Evolutionary conservation across 2,329 filamentous ascomycete species (phyloP).

Genomic region (Emergomyces pasteurianus): DNA sequence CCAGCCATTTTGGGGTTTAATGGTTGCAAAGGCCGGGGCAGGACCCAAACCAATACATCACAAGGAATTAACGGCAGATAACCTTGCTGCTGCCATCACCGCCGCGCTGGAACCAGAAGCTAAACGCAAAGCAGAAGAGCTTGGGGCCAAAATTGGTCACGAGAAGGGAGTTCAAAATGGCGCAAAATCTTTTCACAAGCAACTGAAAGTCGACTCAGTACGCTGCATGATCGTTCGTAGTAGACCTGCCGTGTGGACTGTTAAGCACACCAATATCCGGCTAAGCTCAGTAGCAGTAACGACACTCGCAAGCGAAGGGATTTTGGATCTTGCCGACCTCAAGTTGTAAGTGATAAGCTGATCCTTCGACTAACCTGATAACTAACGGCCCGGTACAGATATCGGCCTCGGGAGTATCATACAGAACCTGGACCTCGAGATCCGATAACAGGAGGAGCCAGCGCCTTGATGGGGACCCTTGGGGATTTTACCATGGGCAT

Average conservation of each 20-base stretch:
- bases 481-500: constrained; percentile 71
- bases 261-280: constrained; percentile 54
- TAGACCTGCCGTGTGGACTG: constrained; percentile 60
- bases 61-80: constrained; percentile 54
- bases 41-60: constrained; percentile 59
- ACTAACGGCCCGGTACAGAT: constrained; percentile 21
- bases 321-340: constrained; percentile 57
- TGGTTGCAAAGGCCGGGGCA: constrained; percentile 60
- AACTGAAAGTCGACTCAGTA: constrained; percentile 53
- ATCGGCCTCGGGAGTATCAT: constrained; percentile 54
- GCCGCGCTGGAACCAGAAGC: constrained; percentile 51
- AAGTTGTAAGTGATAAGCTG: constrained; percentile 48
- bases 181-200: constrained; percentile 57
- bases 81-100: constrained; percentile 52
- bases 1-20: constrained; percentile 72
- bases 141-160: constrained; percentile 53
- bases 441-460: constrained; percentile 64
- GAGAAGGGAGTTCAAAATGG: constrained; percentile 54
- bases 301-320: constrained; percentile 51
- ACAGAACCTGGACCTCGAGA: constrained; percentile 69
- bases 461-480: constrained; percentile 71
- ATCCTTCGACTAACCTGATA: constrained; percentile 2
- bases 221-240: constrained; percentile 58
- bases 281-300: constrained; percentile 64
- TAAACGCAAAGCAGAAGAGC: constrained; percentile 41